These are phyloP conservation scores for Phytophthora agathidicida DNA, from an alignment of 352 stramenopile species.

Conservation along the genomic window DNA sequence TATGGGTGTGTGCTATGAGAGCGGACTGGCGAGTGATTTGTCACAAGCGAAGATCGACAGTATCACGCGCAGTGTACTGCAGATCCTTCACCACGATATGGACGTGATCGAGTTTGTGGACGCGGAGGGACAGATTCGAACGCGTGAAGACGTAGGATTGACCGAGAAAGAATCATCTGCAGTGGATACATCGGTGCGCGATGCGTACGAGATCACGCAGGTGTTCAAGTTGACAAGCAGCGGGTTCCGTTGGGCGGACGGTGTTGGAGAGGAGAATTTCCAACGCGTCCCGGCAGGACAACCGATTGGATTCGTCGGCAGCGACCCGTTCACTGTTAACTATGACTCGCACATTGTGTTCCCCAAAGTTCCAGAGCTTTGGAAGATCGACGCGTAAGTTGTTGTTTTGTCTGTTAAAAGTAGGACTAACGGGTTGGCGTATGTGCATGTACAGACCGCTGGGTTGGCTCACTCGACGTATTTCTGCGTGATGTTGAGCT, in stretches of 20 bases:
- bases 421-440: no score
- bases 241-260: constrained; percentile 63
- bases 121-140: background rate
- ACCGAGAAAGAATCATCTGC: background rate
- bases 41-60: constrained; percentile 50
- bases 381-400: constrained; percentile 63
- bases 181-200: background rate
- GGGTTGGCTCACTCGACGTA: constrained; percentile 54
- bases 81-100: constrained; percentile 58
- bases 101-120: constrained; percentile 35
- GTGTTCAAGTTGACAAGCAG: constrained; percentile 64
- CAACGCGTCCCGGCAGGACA: constrained; percentile 43
- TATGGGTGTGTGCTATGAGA: constrained; percentile 76
- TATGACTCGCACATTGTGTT: constrained; percentile 77
- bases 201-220: constrained; percentile 58
- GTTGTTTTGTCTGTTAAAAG: background rate
- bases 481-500: constrained; percentile 7
- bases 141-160: background rate
- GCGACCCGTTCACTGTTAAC: constrained; percentile 48
- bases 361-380: constrained; percentile 62
- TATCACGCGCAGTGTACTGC: constrained; percentile 46
- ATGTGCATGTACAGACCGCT: constrained; percentile 41
- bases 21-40: constrained; percentile 61
- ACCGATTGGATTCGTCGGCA: constrained; percentile 57
- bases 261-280: constrained; percentile 69